Evolutionary conservation across 352 stramenopile genomes (phyloP).

Genomic region (Globisporangium cystogenes): DNA sequence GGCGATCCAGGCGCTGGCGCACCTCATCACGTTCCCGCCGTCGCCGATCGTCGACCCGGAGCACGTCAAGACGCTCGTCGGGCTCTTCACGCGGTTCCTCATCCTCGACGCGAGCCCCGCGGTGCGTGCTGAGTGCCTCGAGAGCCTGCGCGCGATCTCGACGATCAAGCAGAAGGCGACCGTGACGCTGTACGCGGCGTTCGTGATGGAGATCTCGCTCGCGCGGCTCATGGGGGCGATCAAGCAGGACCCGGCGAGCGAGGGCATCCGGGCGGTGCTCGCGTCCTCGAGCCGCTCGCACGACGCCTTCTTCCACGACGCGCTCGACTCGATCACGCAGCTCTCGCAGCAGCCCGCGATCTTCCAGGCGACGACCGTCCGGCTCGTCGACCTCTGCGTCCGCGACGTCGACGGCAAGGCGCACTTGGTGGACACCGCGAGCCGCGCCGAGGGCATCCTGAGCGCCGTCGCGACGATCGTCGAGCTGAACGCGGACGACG

Average conservation of each 20-base stretch:
- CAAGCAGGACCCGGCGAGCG: constrained; percentile 20
- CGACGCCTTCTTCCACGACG: constrained; percentile 64
- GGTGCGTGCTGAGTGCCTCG: constrained; percentile 60
- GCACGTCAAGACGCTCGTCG: constrained; percentile 64
- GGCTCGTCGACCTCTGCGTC: constrained; percentile 59
- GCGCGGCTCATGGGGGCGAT: constrained; percentile 65
- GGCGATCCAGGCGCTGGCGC: constrained; percentile 58
- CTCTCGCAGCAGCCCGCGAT: constrained; percentile 70
- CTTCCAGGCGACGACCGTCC: constrained; percentile 74
- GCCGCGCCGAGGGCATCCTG: constrained; percentile 45
- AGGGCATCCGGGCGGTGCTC: constrained; percentile 30
- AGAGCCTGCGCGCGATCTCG: constrained; percentile 69
- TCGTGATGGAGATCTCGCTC: constrained; percentile 74
- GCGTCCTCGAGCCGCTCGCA: constrained; percentile 45
- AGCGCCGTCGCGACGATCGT: constrained; percentile 78
- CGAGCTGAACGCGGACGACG: constrained; percentile 64
- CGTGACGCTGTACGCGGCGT: constrained; percentile 52
- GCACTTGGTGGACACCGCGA: constrained; percentile 29
- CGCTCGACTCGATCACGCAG: constrained; percentile 64
- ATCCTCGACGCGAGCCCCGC: constrained; percentile 56
- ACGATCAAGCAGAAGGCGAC: constrained; percentile 49
- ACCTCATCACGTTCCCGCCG: constrained; percentile 74
- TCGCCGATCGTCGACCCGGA: constrained; percentile 61
- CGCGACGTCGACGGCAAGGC: constrained; percentile 16
- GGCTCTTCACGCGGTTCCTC: constrained; percentile 69